phyloP scores from a whole-genome alignment of 805 yeast species.

The Candida vartiovaarae region DNA sequence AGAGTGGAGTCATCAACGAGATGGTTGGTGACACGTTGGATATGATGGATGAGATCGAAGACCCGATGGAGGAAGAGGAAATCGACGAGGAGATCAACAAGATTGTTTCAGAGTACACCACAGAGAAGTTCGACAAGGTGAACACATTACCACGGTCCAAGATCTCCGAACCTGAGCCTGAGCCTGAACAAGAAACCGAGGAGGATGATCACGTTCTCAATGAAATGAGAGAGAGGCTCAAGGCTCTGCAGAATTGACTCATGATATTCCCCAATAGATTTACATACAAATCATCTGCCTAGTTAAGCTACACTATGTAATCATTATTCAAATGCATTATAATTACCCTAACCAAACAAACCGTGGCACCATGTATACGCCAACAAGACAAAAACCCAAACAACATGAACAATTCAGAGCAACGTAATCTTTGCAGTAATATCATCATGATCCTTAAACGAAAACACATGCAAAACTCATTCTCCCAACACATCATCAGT shows the following conservation, averaged over 20 bases:
- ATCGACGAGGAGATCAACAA: slow-evolving; percentile 57
- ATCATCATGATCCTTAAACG: too few relatives aligned
- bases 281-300: too few relatives aligned
- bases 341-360: too few relatives aligned
- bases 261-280: not conserved
- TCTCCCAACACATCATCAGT: too few relatives aligned
- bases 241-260: slow-evolving; percentile 62
- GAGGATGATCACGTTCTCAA: slow-evolving; percentile 71
- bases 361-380: too few relatives aligned
- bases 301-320: too few relatives aligned
- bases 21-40: slow-evolving; percentile 93
- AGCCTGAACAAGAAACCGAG: slow-evolving; percentile 42
- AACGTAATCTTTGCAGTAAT: too few relatives aligned
- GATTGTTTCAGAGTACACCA: slow-evolving; percentile 42
- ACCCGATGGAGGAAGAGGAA: slow-evolving; percentile 58
- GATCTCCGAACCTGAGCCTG: slow-evolving; percentile 19
- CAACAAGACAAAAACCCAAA: too few relatives aligned
- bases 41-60: slow-evolving; percentile 54
- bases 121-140: slow-evolving; percentile 34
- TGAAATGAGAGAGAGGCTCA: slow-evolving; percentile 84
- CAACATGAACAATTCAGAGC: too few relatives aligned
- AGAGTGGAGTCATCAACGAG: slow-evolving; percentile 82
- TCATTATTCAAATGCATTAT: too few relatives aligned
- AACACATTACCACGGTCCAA: slow-evolving; percentile 27
- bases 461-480: too few relatives aligned